Evolutionary conservation across 2,329 filamentous ascomycete genomes (phyloP).

Genomic region (Xylariaceae sp.): DNA sequence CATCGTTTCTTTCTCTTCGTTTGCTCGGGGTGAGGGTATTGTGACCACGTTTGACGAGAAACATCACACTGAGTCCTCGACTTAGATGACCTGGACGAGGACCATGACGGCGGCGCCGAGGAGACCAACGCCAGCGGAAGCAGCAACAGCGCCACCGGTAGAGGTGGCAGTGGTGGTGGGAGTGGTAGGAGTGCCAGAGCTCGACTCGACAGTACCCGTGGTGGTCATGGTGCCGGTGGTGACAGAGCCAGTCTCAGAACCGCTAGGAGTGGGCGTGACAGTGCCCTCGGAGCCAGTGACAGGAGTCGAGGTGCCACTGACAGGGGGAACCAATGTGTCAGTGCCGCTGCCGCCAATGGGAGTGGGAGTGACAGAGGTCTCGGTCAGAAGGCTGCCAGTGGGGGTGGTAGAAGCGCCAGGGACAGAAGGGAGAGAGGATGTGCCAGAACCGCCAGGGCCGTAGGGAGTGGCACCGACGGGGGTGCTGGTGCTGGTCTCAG

Average conservation of each 20-base stretch:
- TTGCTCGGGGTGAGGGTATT: neutral
- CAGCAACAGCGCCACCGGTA: constrained; percentile 9
- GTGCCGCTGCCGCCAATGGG: neutral
- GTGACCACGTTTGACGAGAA: neutral
- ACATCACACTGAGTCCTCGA: neutral
- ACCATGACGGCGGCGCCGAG: constrained; percentile 18
- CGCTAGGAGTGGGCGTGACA: neutral
- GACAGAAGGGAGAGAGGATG: constrained; percentile 7
- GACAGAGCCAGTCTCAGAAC: constrained; percentile 13
- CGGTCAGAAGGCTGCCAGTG: neutral
- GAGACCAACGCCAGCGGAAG: constrained; percentile 14
- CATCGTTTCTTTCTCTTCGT: neutral
- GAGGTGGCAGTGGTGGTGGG: neutral
- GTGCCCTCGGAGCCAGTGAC: neutral
- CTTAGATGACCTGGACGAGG: constrained; percentile 19
- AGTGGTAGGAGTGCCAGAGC: constrained; percentile 4
- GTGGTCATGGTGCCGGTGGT: neutral
- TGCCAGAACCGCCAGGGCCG: constrained; percentile 6
- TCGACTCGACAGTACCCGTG: neutral
- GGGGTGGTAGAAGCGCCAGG: constrained; percentile 3
- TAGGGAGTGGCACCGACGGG: constrained; percentile 14
- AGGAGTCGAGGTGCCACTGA: constrained; percentile 12
- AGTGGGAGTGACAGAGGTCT: neutral
- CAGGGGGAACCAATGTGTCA: neutral
- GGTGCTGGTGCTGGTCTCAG: constrained; percentile 8